Base-by-base conservation (phyloP, 2,329 filamentous ascomycete genomes). In the Bisporella sp. region DNA sequence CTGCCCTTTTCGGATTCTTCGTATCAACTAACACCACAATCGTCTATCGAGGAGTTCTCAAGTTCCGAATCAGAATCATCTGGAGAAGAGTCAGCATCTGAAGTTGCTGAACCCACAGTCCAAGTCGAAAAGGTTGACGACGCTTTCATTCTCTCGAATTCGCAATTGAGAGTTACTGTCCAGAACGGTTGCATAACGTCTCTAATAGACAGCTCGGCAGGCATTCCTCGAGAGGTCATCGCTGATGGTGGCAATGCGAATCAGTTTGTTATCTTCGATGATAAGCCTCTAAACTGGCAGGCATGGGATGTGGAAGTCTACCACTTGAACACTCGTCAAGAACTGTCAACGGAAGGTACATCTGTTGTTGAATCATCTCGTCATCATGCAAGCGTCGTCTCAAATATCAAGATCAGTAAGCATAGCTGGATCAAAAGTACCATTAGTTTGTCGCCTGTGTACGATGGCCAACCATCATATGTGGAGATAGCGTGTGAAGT, bases 261-360 rank as follows among this genome's bases (percentile, higher is more conserved):
- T 28, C 81, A 85, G 59, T 69, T 82, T 5, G 82, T 85, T 47
- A 73, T 85, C 13, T 86, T 82, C 58, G 82, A 86, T 57, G 82
- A 86, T 62, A 85, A 85, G 66, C 82, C 82, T 4, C 72, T 85
- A 4, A 84, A 85, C 67, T 85, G 82, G 82, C 82, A 85, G 62
- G 82, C 81, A 1, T 86, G 82, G 82, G 82, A 85, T 60, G 82
- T 85, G 2, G 82, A 86, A 61, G 80, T 85, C 5, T 86, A 76
- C 66, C 82, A 85, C 53, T 71, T 85, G 3, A 72, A 81, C 9
- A 84, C 82, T 0, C 73, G 82, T 12, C 72, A 79, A 56, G 82
- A 84, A 60, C 68, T 85, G 6, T 61, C 69, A 4, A 69, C 73
- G 4, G 69, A 69, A 50, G 73, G 72, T 46, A 77, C 77, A 3